Conservation (phyloP, 352 stramenopile genomes). For the Pythium pectinolyticum region DNA sequence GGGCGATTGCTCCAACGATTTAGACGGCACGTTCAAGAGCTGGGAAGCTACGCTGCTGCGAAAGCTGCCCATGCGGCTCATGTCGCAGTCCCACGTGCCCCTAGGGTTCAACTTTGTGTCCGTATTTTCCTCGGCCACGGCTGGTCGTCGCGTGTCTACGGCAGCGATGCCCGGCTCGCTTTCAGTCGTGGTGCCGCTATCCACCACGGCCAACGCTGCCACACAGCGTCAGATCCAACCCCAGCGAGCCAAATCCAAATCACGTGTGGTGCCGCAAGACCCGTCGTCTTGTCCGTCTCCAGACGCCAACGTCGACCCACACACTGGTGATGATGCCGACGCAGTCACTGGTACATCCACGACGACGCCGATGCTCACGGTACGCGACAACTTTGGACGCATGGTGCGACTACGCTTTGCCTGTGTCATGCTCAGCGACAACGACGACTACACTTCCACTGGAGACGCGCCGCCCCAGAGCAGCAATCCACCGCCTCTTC, state of each 20-base stretch:
- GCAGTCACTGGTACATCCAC: too few species aligned
- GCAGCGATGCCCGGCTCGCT: too few species aligned
- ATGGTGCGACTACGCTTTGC: conserved; percentile 8
- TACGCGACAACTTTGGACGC: conserved; percentile 19
- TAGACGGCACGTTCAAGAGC: conserved; percentile 59
- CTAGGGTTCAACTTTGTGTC: neutral
- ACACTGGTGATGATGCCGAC: too few species aligned
- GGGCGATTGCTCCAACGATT: conserved; percentile 90
- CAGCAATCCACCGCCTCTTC: too few species aligned
- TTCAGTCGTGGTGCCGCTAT: neutral
- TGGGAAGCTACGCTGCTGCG: conserved; percentile 79
- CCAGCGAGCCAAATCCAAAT: too few species aligned
- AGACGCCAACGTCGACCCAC: too few species aligned
- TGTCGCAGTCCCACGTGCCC: neutral
- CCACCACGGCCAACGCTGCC: neutral
- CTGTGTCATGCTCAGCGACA: neutral
- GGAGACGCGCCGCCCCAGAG: too few species aligned
- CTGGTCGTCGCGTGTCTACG: too few species aligned
- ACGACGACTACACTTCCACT: neutral
- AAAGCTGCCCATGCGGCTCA: conserved; percentile 23
- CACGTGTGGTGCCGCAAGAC: neutral
- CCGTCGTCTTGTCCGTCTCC: neutral
- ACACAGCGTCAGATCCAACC: neutral
- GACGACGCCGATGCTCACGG: neutral
- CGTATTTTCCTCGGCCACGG: neutral